phyloP scores from a whole-genome alignment of 1,139 yeast species.

The Pichiaceae sp. region DNA sequence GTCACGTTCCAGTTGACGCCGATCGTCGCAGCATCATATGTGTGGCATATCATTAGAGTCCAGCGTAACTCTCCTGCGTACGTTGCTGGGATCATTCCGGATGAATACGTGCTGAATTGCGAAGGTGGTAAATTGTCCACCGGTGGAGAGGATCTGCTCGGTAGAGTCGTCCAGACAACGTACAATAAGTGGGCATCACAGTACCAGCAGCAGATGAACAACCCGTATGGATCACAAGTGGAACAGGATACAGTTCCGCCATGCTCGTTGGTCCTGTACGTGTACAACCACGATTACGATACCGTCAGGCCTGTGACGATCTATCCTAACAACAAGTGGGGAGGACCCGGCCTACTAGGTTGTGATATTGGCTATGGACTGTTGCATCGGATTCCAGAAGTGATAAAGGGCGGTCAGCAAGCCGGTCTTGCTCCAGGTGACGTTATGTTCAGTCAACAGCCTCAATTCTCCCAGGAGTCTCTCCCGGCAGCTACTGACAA shows the following conservation, averaged over 20 bases:
- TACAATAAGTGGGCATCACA: slow-evolving; percentile 34
- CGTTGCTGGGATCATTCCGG: slow-evolving; percentile 71
- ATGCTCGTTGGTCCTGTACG: slow-evolving; percentile 46
- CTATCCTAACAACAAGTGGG: slow-evolving; percentile 50
- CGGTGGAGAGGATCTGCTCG: slow-evolving; percentile 80
- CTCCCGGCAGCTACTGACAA: slow-evolving; percentile 7
- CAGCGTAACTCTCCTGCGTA: slow-evolving; percentile 81
- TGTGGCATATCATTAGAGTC: slow-evolving; percentile 79
- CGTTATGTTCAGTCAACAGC: slow-evolving; percentile 13
- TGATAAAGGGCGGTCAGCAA: slow-evolving; percentile 35
- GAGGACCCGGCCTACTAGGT: slow-evolving; percentile 74
- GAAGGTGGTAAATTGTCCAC: slow-evolving; percentile 62
- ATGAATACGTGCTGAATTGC: slow-evolving; percentile 87
- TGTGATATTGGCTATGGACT: slow-evolving; percentile 94
- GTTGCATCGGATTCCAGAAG: slow-evolving; percentile 75
- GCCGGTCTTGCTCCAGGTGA: slow-evolving; percentile 19
- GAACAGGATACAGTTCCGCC: slow-evolving; percentile 9
- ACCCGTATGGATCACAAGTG: slow-evolving; percentile 13
- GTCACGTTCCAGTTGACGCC: slow-evolving; percentile 72
- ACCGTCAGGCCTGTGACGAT: slow-evolving; percentile 82
- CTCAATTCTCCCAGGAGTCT: not conserved
- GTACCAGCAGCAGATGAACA: slow-evolving; percentile 19
- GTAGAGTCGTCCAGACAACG: slow-evolving; percentile 58
- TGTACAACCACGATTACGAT: slow-evolving; percentile 83
- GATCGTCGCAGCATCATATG: slow-evolving; percentile 65